Base-by-base conservation (phyloP, 257 asterid species). In the Jaltomata sinuosa region DNA sequence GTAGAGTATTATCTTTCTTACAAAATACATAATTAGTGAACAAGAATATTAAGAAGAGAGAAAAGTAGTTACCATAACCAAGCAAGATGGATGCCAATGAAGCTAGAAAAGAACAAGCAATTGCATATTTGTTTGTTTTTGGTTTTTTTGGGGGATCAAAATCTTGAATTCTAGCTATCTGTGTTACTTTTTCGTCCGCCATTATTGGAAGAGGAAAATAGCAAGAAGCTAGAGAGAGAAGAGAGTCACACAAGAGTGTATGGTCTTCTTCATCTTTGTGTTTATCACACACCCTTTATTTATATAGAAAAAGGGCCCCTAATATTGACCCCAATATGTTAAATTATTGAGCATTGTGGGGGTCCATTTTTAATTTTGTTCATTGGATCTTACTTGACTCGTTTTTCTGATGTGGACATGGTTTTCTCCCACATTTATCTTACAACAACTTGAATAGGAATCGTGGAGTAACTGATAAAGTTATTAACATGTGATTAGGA, bases 21-120 rank as follows among this genome's bases (percentile, higher is more conserved):
- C 34, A 10, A 59, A 25, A 11, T 22, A 5, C 21, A 54, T 54
- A 54, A 54, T 19, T 15, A 65, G 8, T 65, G 25, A 68, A 68
- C 8, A 32, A 19, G 25, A 9, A 68, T 19, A 31, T 36, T 31
- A 65, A 32, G 38, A 25, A 45, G 8, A 25, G 81, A 15, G 15
- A 47, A 27, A 47, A 45, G 31, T 25, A 25, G 81, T 40, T 86
- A 93, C 97, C 97, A 38, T 93, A 93, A 83, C 97, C 94, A 65
- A 93, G 94, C 64, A 93, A 80, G 84, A 93, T 90, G 82, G 94
- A 93, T n/a, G 97, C 89, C 93, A 93, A 88, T 50, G 97, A 93
- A 84, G 97, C 97, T 40, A 93, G 80, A 86, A 93, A 86, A 71
- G 94, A 34, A 84, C 93, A 90, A 79, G 97, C 94, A 59, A 93